Conservation (phyloP, 1,284 basidiomycete genomes). For the Cutaneotrichosporon dermatis region DNA sequence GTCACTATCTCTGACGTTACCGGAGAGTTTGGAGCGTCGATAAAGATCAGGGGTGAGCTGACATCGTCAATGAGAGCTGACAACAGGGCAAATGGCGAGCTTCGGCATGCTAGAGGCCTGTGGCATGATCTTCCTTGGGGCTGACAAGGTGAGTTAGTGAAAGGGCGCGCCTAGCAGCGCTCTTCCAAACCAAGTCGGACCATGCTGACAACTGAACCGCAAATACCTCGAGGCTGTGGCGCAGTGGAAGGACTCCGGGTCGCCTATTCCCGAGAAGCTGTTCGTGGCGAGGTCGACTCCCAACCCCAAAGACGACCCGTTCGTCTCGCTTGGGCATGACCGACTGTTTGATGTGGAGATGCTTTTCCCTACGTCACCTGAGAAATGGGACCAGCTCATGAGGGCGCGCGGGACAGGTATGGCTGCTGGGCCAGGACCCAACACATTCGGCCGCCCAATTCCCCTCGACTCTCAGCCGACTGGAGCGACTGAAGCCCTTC, state of each 20-base stretch:
- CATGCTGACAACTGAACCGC: conserved; percentile 6
- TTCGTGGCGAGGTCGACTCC: conserved; percentile 20
- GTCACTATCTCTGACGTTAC: conserved; percentile 57
- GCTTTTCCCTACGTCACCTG: conserved; percentile 14
- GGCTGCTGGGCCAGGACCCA: not conserved
- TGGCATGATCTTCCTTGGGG: conserved; percentile 16
- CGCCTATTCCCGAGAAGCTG: conserved; percentile 11
- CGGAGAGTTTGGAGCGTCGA: conserved; percentile 53
- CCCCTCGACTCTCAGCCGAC: not conserved
- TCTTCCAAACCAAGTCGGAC: no score
- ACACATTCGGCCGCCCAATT: not conserved
- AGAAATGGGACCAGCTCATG: conserved; percentile 5
- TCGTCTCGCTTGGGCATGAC: conserved; percentile 20
- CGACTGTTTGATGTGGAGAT: conserved; percentile 16
- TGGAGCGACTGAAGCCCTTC: not conserved
- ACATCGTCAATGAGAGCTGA: not conserved
- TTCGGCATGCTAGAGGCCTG: conserved; percentile 13
- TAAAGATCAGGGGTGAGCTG: conserved; percentile 25
- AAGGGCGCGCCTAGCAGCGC: no score
- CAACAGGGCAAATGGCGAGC: conserved; percentile 4
- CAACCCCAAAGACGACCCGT: conserved; percentile 20
- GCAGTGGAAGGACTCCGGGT: not conserved
- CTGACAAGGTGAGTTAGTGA: conserved; percentile 10
- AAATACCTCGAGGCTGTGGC: conserved; percentile 8
- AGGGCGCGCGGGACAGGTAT: no score